phyloP scores from a whole-genome alignment of 805 yeast genomes.

The Ogataea wickerhamii region DNA sequence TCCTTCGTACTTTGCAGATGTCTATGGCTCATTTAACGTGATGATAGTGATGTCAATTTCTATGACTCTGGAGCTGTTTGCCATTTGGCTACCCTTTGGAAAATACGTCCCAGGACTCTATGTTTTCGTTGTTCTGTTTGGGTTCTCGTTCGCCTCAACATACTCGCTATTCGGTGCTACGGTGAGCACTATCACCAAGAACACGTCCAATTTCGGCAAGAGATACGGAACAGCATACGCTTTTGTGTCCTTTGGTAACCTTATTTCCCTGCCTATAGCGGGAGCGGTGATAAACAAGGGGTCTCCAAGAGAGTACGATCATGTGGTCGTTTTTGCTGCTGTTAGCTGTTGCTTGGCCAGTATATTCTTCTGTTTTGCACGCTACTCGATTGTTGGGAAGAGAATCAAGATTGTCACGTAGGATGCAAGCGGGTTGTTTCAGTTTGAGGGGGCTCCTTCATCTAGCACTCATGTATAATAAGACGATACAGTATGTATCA shows the following conservation, averaged over 20 bases:
- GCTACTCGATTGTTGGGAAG: slow-evolving; percentile 44
- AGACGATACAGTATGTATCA: too few relatives aligned
- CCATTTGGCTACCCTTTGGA: slow-evolving; percentile 36
- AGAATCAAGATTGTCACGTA: slow-evolving; percentile 20
- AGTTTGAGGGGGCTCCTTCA: too few relatives aligned
- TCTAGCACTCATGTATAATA: too few relatives aligned
- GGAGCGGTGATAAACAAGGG: slow-evolving; percentile 38
- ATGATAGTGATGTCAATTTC: slow-evolving; percentile 43
- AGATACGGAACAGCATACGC: slow-evolving; percentile 66
- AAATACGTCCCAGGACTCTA: slow-evolving; percentile 37
- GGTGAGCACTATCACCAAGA: slow-evolving; percentile 51
- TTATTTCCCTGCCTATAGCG: slow-evolving; percentile 47
- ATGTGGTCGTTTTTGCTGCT: slow-evolving; percentile 36
- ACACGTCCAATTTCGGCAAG: slow-evolving; percentile 59
- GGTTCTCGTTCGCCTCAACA: slow-evolving; percentile 57
- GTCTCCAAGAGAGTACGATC: slow-evolving; percentile 28
- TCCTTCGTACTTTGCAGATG: slow-evolving; percentile 55
- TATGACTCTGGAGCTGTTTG: slow-evolving; percentile 35
- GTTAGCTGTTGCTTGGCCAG: slow-evolving; percentile 35
- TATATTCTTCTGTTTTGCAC: slow-evolving; percentile 37
- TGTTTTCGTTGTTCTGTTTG: slow-evolving; percentile 42
- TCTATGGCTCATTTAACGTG: slow-evolving; percentile 53
- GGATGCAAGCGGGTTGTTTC: too few relatives aligned
- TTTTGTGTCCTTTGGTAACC: slow-evolving; percentile 47
- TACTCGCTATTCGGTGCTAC: slow-evolving; percentile 64